Conservation (phyloP, 2,329 filamentous ascomycete species). For the Westerdykella sp. region DNA sequence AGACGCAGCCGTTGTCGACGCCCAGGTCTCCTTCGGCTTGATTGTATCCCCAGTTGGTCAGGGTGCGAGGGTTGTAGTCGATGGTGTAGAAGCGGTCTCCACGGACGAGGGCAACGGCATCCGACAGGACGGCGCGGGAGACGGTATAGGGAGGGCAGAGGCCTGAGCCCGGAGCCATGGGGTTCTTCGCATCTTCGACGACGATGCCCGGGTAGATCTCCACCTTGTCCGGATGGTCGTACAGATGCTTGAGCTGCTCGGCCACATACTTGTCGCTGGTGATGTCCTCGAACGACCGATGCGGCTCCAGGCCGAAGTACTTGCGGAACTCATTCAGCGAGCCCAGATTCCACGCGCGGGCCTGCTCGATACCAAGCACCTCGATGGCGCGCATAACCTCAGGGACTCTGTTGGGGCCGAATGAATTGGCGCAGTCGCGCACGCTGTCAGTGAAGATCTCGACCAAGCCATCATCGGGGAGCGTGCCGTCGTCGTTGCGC, state of each 20-base stretch:
- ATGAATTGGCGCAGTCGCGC: constrained; percentile 63
- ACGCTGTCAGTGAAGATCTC: constrained; percentile 62
- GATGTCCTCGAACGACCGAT: constrained; percentile 76
- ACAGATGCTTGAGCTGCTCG: constrained; percentile 52
- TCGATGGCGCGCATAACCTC: constrained; percentile 68
- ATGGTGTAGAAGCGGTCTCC: constrained; percentile 72
- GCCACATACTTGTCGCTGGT: constrained; percentile 69
- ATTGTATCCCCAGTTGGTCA: constrained; percentile 81
- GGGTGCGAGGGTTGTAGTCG: constrained; percentile 63
- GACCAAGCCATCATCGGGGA: constrained; percentile 70
- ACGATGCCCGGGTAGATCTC: constrained; percentile 77
- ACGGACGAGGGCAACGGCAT: constrained; percentile 71
- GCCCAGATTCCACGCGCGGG: constrained; percentile 69
- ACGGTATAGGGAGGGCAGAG: constrained; percentile 72
- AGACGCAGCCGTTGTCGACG: constrained; percentile 73
- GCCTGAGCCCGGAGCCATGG: constrained; percentile 62
- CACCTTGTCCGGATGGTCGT: constrained; percentile 72
- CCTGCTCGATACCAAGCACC: constrained; percentile 72
- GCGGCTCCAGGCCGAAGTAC: constrained; percentile 70
- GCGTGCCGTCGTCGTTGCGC: constrained; percentile 60
- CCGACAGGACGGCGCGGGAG: constrained; percentile 68
- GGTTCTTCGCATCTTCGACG: constrained; percentile 66
- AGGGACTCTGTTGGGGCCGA: constrained; percentile 63
- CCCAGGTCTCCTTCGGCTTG: constrained; percentile 66
- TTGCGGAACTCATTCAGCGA: constrained; percentile 80